Conservation (phyloP, 163 green algal species). For the Scenedesmus sp. region DNA sequence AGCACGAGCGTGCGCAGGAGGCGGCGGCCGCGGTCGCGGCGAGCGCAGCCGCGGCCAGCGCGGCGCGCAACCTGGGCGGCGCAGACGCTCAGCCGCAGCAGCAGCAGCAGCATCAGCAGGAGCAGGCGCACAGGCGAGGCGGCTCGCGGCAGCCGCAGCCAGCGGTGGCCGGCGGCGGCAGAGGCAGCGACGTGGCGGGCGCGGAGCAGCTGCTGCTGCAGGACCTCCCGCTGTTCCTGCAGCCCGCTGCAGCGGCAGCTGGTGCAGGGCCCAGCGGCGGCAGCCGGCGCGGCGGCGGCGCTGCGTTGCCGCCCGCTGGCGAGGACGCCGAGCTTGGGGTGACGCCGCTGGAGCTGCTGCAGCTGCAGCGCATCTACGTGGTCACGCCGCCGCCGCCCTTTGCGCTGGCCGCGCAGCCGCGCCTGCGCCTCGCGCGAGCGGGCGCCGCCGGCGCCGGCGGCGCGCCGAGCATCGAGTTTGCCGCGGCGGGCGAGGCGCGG, state of each 20-base stretch:
- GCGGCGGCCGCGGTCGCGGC: slow-evolving; percentile 1
- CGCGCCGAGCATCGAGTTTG: neutral
- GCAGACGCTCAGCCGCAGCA: neutral
- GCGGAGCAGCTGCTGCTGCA: slow-evolving; percentile 31
- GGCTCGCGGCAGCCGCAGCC: slow-evolving; percentile 15
- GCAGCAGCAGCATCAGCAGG: slow-evolving; percentile 8
- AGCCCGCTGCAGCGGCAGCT: neutral
- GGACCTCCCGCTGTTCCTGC: slow-evolving; percentile 24
- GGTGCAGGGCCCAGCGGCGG: neutral
- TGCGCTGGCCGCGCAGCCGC: neutral
- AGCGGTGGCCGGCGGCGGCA: neutral
- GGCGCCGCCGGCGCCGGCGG: neutral
- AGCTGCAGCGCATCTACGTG: slow-evolving; percentile 28
- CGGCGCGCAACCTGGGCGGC: slow-evolving; percentile 5
- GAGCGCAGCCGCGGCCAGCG: neutral
- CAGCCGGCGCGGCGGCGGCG: slow-evolving; percentile 16
- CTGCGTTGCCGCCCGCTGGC: too few species aligned
- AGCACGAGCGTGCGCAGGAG: slow-evolving; percentile 2
- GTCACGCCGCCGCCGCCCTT: slow-evolving; percentile 8
- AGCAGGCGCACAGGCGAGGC: neutral
- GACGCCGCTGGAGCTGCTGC: neutral
- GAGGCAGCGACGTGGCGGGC: neutral
- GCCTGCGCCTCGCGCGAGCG: neutral
- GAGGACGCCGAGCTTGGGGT: neutral
- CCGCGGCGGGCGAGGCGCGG: neutral